These are phyloP conservation scores for Bertia moriformis DNA, from an alignment of 2,329 filamentous ascomycete species.

Conservation along the genomic window DNA sequence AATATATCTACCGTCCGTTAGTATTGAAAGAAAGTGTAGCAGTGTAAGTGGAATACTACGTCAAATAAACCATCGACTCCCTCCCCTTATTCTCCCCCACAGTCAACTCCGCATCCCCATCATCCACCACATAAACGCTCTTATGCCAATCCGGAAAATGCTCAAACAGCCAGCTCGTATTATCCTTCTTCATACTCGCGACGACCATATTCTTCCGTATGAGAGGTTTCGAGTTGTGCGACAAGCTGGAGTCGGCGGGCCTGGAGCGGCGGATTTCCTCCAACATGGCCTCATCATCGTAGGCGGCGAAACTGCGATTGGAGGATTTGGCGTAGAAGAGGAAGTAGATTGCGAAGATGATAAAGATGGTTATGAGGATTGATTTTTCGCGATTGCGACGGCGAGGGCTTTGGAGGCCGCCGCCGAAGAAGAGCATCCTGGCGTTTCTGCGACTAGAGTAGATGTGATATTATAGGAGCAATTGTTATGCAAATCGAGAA, in stretches of 20 bases:
- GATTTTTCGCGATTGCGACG: background rate
- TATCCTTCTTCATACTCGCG: constrained; percentile 8
- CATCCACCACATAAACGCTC: constrained; percentile 25
- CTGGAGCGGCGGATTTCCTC: background rate
- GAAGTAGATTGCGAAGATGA: background rate
- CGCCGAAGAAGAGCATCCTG: background rate
- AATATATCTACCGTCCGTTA: constrained; percentile 7
- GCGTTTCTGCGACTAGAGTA: no score
- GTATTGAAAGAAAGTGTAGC: background rate
- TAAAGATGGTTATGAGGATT: background rate
- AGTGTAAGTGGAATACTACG: no score
- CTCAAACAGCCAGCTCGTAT: constrained; percentile 12
- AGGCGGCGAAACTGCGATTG: background rate
- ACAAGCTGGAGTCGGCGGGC: background rate
- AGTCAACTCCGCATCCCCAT: constrained; percentile 19
- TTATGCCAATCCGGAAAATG: constrained; percentile 16
- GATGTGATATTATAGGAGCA: no score
- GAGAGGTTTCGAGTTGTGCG: background rate
- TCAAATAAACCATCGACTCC: constrained; percentile 20
- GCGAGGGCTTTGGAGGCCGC: background rate
- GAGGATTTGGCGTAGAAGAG: background rate
- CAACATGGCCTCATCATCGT: background rate
- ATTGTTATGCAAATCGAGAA: no score
- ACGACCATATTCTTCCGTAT: constrained; percentile 7
- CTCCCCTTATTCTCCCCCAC: constrained; percentile 19